A percentile compares a stretch with the other conserved stretches of the same genome.
These are phyloP conservation scores for Cordyceps farinosa DNA, from an alignment of 2,329 filamentous ascomycete species.

Conservation along the genomic window DNA sequence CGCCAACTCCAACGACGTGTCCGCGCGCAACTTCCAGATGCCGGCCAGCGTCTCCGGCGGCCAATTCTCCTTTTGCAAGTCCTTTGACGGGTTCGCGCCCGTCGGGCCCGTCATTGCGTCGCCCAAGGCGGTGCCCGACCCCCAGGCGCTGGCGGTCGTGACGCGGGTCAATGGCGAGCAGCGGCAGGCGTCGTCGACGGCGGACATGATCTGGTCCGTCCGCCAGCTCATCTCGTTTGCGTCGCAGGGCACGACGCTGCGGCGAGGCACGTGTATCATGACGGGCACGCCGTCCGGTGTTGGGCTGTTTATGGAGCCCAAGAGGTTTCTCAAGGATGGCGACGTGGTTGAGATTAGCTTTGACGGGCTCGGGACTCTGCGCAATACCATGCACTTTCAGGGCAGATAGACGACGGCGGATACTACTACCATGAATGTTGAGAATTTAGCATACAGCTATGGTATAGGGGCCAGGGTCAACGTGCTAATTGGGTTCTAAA, in stretches of 20 bases:
- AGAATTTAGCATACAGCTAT: too few species aligned
- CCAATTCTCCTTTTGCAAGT: constrained; percentile 52
- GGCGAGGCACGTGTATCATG: constrained; percentile 45
- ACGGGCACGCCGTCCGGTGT: constrained; percentile 46
- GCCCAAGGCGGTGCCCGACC: constrained; percentile 22
- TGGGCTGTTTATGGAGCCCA: constrained; percentile 28
- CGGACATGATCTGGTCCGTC: constrained; percentile 46
- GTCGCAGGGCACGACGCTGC: constrained; percentile 35
- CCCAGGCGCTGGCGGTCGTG: constrained; percentile 6
- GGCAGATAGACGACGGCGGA: background rate
- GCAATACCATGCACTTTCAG: constrained; percentile 2
- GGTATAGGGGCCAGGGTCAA: too few species aligned
- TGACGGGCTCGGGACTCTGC: background rate
- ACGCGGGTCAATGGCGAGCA: constrained; percentile 43
- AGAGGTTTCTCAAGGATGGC: constrained; percentile 32
- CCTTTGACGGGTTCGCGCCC: constrained; percentile 47
- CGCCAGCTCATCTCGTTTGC: constrained; percentile 41
- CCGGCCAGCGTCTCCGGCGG: constrained; percentile 30
- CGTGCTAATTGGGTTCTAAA: too few species aligned
- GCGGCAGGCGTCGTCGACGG: constrained; percentile 38
- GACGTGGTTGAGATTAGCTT: constrained; percentile 30
- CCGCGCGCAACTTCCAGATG: constrained; percentile 47
- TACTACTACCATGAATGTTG: too few species aligned
- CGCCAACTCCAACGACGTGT: constrained; percentile 52
- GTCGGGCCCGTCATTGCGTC: constrained; percentile 42